Conservation (phyloP, 176 grass and related monocot species). For the Cymbopogon citratus region DNA sequence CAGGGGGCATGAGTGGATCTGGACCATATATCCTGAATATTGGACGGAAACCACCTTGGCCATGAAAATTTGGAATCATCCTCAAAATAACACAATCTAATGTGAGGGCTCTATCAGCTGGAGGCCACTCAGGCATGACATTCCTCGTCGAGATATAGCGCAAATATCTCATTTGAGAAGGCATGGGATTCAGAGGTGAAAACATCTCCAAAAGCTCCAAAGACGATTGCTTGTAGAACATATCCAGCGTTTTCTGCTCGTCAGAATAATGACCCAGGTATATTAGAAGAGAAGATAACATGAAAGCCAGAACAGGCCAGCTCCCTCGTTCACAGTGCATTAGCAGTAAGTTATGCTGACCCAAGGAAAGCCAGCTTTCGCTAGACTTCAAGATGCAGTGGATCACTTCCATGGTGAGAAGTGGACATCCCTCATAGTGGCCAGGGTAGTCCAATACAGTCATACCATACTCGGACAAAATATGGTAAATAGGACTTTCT, state of each 20-base stretch:
- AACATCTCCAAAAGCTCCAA: conserved; percentile 64
- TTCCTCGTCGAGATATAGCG: conserved; percentile 74
- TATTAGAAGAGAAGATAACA: conserved; percentile 77
- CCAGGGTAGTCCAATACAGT: conserved; percentile 77
- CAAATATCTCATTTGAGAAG: conserved; percentile 93
- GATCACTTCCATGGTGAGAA: conserved; percentile 86
- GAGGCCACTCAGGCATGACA: conserved; percentile 84
- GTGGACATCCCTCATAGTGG: conserved; percentile 75
- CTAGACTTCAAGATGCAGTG: conserved; percentile 80
- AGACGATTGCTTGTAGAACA: conserved; percentile 86
- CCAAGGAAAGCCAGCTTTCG: conserved; percentile 79
- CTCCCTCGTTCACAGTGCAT: conserved; percentile 80
- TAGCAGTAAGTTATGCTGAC: conserved; percentile 56
- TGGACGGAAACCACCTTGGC: conserved; percentile 64
- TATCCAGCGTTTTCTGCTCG: conserved; percentile 84
- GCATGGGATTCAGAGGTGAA: conserved; percentile 67
- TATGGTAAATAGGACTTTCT: conserved; percentile 57
- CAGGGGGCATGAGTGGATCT: conserved; percentile 63
- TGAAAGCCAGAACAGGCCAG: conserved; percentile 87
- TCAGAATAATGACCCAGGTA: conserved; percentile 75
- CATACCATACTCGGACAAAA: conserved; percentile 68
- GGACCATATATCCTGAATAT: conserved; percentile 89
- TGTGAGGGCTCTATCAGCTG: conserved; percentile 63
- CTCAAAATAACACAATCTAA: conserved; percentile 78
- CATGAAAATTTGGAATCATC: conserved; percentile 67